These are phyloP conservation scores for Cladosporium austrohemisphaericum DNA, from an alignment of 2,329 filamentous ascomycete genomes.

Conservation along the genomic window DNA sequence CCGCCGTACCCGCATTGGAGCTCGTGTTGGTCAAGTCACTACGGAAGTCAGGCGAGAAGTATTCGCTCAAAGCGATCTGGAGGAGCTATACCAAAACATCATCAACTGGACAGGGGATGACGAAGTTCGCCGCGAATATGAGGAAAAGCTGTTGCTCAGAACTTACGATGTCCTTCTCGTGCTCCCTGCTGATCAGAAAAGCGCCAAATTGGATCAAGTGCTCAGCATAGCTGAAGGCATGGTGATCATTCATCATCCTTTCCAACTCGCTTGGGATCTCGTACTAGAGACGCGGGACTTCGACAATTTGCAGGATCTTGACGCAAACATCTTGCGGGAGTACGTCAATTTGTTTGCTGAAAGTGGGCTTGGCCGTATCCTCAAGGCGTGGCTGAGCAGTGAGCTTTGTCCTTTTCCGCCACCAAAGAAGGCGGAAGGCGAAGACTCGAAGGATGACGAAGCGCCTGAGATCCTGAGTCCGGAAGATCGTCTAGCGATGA, in stretches of 20 bases:
- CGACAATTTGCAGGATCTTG: slow-evolving; percentile 70
- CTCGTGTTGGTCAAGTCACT: slow-evolving; percentile 77
- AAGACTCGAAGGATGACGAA: slow-evolving; percentile 31
- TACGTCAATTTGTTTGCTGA: slow-evolving; percentile 83
- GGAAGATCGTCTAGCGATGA: slow-evolving; percentile 76
- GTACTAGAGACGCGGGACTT: slow-evolving; percentile 84
- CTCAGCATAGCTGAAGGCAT: slow-evolving; percentile 79
- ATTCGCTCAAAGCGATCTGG: slow-evolving; percentile 70
- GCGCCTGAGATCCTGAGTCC: slow-evolving; percentile 61
- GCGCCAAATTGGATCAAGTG: slow-evolving; percentile 66
- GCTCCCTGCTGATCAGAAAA: slow-evolving; percentile 64
- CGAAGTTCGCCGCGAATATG: slow-evolving; percentile 74
- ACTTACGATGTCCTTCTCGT: slow-evolving; percentile 74
- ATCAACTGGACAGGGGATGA: slow-evolving; percentile 92
- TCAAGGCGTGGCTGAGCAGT: slow-evolving; percentile 78
- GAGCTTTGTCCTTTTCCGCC: slow-evolving; percentile 79
- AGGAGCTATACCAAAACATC: slow-evolving; percentile 72
- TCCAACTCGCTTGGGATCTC: slow-evolving; percentile 85
- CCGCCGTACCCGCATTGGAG: slow-evolving; percentile 80
- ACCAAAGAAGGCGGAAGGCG: slow-evolving; percentile 34
- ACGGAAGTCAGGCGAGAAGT: slow-evolving; percentile 84
- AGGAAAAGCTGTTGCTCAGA: slow-evolving; percentile 82
- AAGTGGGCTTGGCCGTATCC: slow-evolving; percentile 73
- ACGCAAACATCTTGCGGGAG: slow-evolving; percentile 70
- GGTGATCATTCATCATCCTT: slow-evolving; percentile 93